Evolutionary conservation across 495 filamentous ascomycete genomes (phyloP), one percentile per base, ranked within the genome.

Genomic region (Xylaria longipes): DNA sequence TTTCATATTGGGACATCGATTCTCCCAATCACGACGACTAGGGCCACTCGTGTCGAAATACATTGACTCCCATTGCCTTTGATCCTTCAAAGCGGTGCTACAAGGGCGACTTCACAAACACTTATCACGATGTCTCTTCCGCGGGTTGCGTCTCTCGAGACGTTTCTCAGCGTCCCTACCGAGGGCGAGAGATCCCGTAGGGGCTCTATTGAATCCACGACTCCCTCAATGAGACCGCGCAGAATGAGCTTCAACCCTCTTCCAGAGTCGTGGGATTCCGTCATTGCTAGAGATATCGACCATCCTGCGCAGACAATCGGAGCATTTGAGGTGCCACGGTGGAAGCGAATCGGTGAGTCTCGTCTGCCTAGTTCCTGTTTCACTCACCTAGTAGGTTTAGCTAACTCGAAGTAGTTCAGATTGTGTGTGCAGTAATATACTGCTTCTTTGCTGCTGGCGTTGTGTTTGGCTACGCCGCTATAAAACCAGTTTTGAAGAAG

Each of bases 391-490:
- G 35, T 50, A 25, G 33, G 20, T 22, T 17, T 27, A 72, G 66
- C 60, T 77, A 63, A 71, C 62, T 41, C 64, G 39, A 54, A 50
- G 29, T 66, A 88, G 86, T 87, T 71, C 91, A 93, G 80, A 87
- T 93, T 27, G 78, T 78, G 17, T 80, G 88, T 48, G 90, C 91
- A 17, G 91, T 95, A 2, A 73, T 94, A 1, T 95, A 94, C 79
- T 97, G 94, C 81, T 88, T 97, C 50, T 85, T 97, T 48, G 87
- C 92, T 1, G 92, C 93, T 12, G 93, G 93, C 12, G 80, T 93
- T 50, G 90, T 97, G 25, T 97, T 97, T 77, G 91, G 92, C 31
- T 97, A 93, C 80, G 93, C 93, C 41, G 93, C 93, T 45, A 80
- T 97, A 68, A 97, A 97, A 76, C 93, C 93, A 1, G 89, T 95